Evolutionary conservation across 2,329 filamentous ascomycete species (phyloP), one percentile per base, ranked within the genome.

Genomic region (Ophiocordyceps robertsii): DNA sequence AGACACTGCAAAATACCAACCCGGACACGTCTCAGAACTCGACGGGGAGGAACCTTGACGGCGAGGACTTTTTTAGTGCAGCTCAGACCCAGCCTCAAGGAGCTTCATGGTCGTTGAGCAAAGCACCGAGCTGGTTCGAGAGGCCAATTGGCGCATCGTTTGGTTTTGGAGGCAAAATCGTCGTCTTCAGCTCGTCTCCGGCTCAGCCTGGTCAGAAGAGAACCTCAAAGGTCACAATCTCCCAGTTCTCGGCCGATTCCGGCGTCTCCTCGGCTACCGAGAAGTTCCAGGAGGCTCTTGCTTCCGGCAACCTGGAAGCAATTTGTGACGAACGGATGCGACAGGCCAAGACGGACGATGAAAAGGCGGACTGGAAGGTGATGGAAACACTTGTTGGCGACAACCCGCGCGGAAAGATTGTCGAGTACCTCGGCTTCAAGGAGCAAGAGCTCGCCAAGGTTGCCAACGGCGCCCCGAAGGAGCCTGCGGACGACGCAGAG

Each of bases 331-430:
- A 80, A 19, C 84, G 90, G 56, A 80, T 88, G 47, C 69, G 80
- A 24, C 68, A 79, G 47, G 82, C 89, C 16, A 80, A 78, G 55
- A 85, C 79, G 0, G 89, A 95, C 2, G 87, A 94, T 50, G 92
- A 96, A 59, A 95, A 88, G 68, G 84, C 85, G 4, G 90, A 96
- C 61, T 98, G 92, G 92, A 83, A 84, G 50, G 87, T 96, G 32
- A 86, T 98, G 60, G 81, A 92, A 61, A 92, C 88, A 2, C 65
- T 98, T 46, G 82, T 90, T 39, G 82, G 85, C 4, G 80, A 84
- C 29, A 89, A 90, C 55, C 84, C 88, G n/a, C 79, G 89, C 36
- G 82, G 83, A 58, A 81, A 85, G 58, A 81, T 98, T 44, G 75
- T 92, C 19, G 83, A 93, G 51, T 89, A 93, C 58, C 75, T 98